Base-by-base conservation (phyloP, 2,329 filamentous ascomycete species). In the Karstenula rhodostoma region DNA sequence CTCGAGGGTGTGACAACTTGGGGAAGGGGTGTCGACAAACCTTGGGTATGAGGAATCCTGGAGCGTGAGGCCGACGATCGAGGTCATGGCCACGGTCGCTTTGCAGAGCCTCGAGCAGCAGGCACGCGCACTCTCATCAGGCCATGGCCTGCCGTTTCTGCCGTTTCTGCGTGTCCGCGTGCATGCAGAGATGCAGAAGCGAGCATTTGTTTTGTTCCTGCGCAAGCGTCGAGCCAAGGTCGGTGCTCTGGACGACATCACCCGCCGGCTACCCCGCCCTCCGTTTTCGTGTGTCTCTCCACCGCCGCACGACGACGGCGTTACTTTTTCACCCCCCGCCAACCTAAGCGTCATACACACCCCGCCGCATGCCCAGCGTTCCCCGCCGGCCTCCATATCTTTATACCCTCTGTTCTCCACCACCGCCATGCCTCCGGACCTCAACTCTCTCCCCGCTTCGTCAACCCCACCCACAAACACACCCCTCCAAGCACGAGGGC, bases 401-500 rank as follows among this genome's bases (percentile, higher is more conserved):
- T 40, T 42, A 44, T 46, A 46, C 22, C 51, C 40, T 44, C 23
- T 23, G 25, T 32, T 44, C 33, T 13, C 29, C 46, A 13, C 29
- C 19, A 9, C 29, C 35, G 59, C 63, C 58, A 85, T 85, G 83
- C 74, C 83, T 47, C 86, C 86, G 37, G 86, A 88, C 70, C 77
- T 88, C 59, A 89, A 88, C 67, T 85, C 84, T n/a, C 79, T 87
- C 15, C 84, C 85, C 27, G 52, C 80, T 7, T 43, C 83, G 10
- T 85, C 84, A 54, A 73, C 71, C 57, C 72, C 77, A 13, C 66
- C 69, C 46, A 73, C 63, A 27, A 19, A 43, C 29, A 49, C 69
- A 37, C 75, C 68, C 37, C 63, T 70, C 35, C 64, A 70, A 25
- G 57, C 68, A 60, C 54, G 60, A 57, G 53, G 32, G 63, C 64